phyloP scores from a whole-genome alignment of 2,329 filamentous ascomycete species.

The Capronia americana region DNA sequence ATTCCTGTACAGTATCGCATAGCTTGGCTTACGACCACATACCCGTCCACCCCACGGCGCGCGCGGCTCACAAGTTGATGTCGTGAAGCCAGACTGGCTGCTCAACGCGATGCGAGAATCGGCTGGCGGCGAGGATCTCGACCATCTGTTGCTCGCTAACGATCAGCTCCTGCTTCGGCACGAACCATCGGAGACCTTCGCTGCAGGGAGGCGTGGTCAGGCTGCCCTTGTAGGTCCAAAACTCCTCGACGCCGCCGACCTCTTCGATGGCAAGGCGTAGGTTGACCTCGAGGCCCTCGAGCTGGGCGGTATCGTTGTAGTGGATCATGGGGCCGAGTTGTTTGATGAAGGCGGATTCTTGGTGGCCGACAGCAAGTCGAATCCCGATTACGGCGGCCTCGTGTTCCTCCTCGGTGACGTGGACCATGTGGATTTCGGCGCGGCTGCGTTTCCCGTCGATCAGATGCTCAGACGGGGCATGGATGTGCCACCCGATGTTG shows the following conservation, averaged over 20 bases:
- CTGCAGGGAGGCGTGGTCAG: slow-evolving; percentile 69
- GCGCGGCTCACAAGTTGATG: slow-evolving; percentile 48
- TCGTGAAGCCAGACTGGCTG: slow-evolving; percentile 56
- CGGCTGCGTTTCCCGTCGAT: slow-evolving; percentile 50
- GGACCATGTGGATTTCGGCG: slow-evolving; percentile 59
- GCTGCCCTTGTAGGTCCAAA: slow-evolving; percentile 63
- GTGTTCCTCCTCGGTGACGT: slow-evolving; percentile 51
- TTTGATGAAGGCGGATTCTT: slow-evolving; percentile 44
- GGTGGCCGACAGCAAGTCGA: slow-evolving; percentile 48
- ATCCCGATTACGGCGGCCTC: slow-evolving; percentile 56
- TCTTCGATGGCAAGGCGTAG: slow-evolving; percentile 33
- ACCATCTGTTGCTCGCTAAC: slow-evolving; percentile 57
- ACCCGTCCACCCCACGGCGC: neutral
- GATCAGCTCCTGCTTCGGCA: slow-evolving; percentile 45
- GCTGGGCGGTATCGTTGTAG: slow-evolving; percentile 46
- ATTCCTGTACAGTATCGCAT: neutral
- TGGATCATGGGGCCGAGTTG: slow-evolving; percentile 49
- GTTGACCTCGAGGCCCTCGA: slow-evolving; percentile 34
- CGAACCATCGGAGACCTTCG: slow-evolving; percentile 62
- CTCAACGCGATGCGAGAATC: slow-evolving; percentile 53
- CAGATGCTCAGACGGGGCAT: slow-evolving; percentile 58
- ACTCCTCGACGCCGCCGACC: slow-evolving; percentile 34
- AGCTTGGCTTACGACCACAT: neutral
- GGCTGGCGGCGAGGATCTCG: slow-evolving; percentile 52
- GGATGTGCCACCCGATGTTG: slow-evolving; percentile 59